Evolutionary conservation across 2,329 filamentous ascomycete species (phyloP), one percentile per base, ranked within the genome.

Genomic region (Cyclaneusma minus): DNA sequence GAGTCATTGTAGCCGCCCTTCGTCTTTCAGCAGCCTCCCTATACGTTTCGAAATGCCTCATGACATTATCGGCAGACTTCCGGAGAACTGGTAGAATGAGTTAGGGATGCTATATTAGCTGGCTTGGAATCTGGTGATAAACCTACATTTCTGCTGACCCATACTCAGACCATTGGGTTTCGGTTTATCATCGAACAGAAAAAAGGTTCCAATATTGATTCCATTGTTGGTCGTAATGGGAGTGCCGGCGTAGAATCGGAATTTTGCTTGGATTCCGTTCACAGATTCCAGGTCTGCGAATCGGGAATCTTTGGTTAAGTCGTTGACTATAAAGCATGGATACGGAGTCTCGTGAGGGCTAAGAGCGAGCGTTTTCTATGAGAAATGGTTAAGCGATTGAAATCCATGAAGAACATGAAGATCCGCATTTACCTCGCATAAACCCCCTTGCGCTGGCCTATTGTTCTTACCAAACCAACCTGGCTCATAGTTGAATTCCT

Each of bases 151-250:
- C 18, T 28, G 37, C 24, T 68, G 58, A 7, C 54, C 51, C 0
- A 47, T 34, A 5, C 53, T 49, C 9, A 78, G 41, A 0, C 62
- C 65, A 24, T 59, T 37, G 13, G 25, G 25, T 6, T 65, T 60
- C 0, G 64, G 58, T n/a, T 53, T 52, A 17, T 40, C 29, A 30
- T 40, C 38, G 24, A 43, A 40, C 11, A 43, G 11, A 25, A 42
- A 43, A n/a, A 43, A 30, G 9, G 35, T 36, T 12, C 41, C 41
- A 20, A 43, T 43, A 19, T 37, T 41, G 17, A 43, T 33, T 4
- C 41, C 37, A 25, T 35, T 26, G 7, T 17, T 33, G 3, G 39
- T 43, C 7, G 35, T 39, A 24, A 43, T 43, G 8, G 41, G 41
- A 7, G 35, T 35, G 19, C 39, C 41, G 4, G 38, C 41, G 30